Evolutionary conservation across 208 protist genomes (phyloP), one percentile per base, ranked within the genome.

Genomic region (Crithidia fasciculata): DNA sequence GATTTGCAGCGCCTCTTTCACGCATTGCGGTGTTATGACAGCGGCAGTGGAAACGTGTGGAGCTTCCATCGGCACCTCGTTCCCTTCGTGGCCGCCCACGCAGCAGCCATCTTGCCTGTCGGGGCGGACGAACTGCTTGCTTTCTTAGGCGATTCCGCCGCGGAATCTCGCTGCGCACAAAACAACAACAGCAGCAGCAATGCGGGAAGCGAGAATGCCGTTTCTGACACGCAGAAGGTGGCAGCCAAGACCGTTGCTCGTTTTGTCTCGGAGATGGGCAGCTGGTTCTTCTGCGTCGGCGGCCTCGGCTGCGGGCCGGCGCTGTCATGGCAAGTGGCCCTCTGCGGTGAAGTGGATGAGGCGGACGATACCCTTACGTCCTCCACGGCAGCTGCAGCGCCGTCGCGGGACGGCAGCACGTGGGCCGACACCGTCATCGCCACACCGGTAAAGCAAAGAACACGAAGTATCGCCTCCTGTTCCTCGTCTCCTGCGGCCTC

Each of bases 221-320:
- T 28, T 0, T 28, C 45, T 2, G 45, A 15, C 45, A 15, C 12
- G 45, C 9, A 49, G 9, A 13, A 49, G 5, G 10, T 10, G 10
- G 43, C 62, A 9, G 37, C 49, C 12, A 55, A 43, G 10, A 36
- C 39, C 9, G 28, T 71, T 2, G 37, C 7, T 5, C 57, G 57
- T 54, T 71, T 77, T 39, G 72, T 64, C 40, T 70, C 72, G 43
- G 47, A 77, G 40, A 9, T 77, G 16, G 66, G 63, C 36, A 37
- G 16, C 15, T 77, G 64, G 72, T 71, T 77, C 39, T 39, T 77
- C 9, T 71, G 59, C 28, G 55, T 77, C 7, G 72, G 47, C 9
- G 7, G 52, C 7, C 72, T 71, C 5, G 64, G 56, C 8, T 58
- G 55, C 55, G 37, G 55, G 6, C 63, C 64, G 50, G 45, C 5